Conservation (phyloP, 768 basidiomycete species). For the Lepiota venenata region DNA sequence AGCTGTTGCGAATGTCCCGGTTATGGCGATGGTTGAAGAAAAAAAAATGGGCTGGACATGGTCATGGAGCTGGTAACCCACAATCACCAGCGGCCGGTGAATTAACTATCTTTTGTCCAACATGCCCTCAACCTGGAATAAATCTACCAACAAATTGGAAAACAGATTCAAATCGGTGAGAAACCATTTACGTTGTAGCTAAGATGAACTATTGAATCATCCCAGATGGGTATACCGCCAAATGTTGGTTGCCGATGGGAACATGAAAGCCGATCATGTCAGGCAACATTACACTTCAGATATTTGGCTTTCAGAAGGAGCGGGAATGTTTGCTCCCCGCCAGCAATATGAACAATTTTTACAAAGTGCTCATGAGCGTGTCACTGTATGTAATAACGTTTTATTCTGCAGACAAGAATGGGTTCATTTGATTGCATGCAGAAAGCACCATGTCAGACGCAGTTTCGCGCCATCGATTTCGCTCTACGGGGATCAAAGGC, state of each 20-base stretch:
- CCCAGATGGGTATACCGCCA: background rate
- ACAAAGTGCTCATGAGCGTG: no score
- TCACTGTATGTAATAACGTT: background rate
- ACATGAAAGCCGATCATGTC: background rate
- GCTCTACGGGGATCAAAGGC: background rate
- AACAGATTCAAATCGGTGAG: no score
- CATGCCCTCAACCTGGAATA: no score
- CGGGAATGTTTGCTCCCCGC: background rate
- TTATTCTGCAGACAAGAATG: no score
- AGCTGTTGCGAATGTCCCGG: background rate
- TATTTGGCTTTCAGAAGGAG: background rate
- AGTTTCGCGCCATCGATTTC: background rate
- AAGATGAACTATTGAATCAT: no score
- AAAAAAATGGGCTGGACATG: background rate
- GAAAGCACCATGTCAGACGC: conserved; percentile 17
- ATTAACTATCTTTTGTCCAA: no score
- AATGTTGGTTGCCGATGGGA: background rate
- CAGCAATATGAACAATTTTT: no score
- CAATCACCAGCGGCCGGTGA: no score
- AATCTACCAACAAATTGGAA: no score
- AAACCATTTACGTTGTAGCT: no score
- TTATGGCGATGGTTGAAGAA: background rate
- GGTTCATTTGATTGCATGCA: no score
- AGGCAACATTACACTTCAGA: background rate
- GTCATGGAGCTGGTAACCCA: background rate